Conservation (phyloP, 169 alveolate genomes). For the Plasmodium vivax region DNA sequence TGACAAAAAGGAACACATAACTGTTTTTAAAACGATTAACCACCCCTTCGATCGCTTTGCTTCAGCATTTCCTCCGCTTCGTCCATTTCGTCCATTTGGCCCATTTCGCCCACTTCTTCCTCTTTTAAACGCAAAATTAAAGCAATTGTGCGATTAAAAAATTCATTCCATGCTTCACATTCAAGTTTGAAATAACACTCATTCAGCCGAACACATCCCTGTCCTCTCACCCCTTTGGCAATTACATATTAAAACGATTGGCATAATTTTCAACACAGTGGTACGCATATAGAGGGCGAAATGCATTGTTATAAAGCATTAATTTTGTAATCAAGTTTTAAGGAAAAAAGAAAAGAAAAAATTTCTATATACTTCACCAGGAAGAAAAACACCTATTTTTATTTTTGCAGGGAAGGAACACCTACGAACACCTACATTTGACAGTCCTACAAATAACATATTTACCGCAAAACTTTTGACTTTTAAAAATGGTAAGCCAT, state of each 20-base stretch:
- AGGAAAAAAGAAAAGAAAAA: background rate
- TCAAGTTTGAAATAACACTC: background rate
- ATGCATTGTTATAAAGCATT: background rate
- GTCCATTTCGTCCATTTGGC: background rate
- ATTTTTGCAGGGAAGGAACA: background rate
- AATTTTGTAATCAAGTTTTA: background rate
- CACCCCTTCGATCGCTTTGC: background rate
- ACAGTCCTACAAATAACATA: background rate
- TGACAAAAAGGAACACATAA: background rate
- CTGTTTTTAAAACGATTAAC: background rate
- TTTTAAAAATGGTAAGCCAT: constrained; percentile 20
- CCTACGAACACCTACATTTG: background rate
- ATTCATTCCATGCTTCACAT: background rate
- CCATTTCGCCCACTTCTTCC: background rate
- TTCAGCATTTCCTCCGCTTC: background rate
- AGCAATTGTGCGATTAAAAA: background rate
- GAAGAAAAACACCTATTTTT: background rate
- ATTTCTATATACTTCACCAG: background rate
- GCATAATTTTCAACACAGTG: background rate
- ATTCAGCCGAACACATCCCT: background rate
- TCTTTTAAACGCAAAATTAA: background rate
- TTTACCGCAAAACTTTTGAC: background rate
- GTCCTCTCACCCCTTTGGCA: background rate
- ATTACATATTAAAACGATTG: background rate
- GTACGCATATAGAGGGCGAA: background rate